Conservation (phyloP, 441 rosid species). For the Gossypium schwendimanii region DNA sequence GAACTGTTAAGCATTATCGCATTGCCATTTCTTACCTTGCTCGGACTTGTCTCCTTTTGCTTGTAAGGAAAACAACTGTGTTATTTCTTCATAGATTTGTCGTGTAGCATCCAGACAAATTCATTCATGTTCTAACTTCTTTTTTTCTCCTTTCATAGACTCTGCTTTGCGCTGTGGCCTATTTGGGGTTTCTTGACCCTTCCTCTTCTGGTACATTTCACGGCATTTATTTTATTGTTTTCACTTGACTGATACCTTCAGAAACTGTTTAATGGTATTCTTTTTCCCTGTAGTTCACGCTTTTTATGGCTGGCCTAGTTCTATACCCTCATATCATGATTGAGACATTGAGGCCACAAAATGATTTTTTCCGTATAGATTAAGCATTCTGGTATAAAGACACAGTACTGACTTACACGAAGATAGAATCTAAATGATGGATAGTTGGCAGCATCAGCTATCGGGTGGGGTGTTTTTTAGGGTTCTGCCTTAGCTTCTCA, state of each 20-base stretch:
- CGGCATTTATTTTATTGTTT: not conserved
- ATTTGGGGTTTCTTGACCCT: constrained; percentile 93
- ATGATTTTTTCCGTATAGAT: constrained; percentile 67
- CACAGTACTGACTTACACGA: constrained; percentile 24
- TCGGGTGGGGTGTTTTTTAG: constrained; percentile 10
- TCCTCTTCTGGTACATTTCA: constrained; percentile 73
- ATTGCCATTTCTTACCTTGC: constrained; percentile 71
- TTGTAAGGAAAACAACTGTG: constrained; percentile 44
- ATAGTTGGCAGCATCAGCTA: constrained; percentile 16
- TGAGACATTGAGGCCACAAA: constrained; percentile 60
- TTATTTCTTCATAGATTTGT: constrained; percentile 10
- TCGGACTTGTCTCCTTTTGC: constrained; percentile 83
- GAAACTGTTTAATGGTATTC: constrained; percentile 19
- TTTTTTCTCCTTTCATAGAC: constrained; percentile 28
- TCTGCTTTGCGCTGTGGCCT: constrained; percentile 84
- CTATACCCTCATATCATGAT: constrained; percentile 69
- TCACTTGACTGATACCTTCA: not conserved
- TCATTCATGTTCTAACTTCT: constrained; percentile 16
- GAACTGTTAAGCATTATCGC: constrained; percentile 67
- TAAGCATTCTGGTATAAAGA: constrained; percentile 28
- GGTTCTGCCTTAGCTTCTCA: not conserved
- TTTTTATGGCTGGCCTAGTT: constrained; percentile 90
- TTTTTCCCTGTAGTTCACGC: constrained; percentile 69
- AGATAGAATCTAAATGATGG: constrained; percentile 15
- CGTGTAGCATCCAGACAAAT: constrained; percentile 4